phyloP scores from a whole-genome alignment of 192 early-diverging fungal species.

The Tieghemiomyces parasiticus region DNA sequence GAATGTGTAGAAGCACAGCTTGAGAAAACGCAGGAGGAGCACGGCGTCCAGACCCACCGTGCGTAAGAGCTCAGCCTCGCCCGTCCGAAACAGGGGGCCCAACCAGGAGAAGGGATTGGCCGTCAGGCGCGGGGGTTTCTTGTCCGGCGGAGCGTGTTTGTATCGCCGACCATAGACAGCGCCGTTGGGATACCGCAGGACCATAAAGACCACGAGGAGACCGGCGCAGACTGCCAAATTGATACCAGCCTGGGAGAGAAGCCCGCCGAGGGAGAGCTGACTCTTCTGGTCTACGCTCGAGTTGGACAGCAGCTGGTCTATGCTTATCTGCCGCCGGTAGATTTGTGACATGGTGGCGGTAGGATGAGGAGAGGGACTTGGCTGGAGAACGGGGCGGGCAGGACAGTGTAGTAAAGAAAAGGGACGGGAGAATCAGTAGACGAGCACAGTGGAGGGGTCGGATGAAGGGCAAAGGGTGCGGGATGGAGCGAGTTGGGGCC shows the following conservation, averaged over 20 bases:
- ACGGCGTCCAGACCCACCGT: conserved; percentile 58
- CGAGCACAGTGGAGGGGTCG: no score
- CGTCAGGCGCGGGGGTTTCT: conserved; percentile 45
- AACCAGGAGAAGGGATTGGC: conserved; percentile 50
- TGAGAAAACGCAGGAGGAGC: conserved; percentile 49
- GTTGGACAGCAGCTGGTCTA: background rate
- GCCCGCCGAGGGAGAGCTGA: conserved; percentile 33
- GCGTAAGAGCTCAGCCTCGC: conserved; percentile 41
- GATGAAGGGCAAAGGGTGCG: no score
- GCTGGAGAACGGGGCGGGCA: no score
- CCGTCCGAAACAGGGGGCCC: conserved; percentile 31
- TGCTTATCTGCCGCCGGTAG: background rate
- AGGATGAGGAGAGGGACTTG: no score
- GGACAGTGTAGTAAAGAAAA: no score
- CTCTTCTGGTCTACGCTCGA: background rate
- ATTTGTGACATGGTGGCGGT: background rate
- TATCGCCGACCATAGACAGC: conserved; percentile 31
- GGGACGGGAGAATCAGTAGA: no score
- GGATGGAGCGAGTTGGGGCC: no score
- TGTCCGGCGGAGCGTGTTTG: conserved; percentile 28
- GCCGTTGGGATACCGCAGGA: conserved; percentile 40
- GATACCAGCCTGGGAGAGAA: conserved; percentile 41
- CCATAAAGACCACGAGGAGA: conserved; percentile 34
- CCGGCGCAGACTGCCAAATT: conserved; percentile 38
- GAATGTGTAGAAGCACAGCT: conserved; percentile 40